These are phyloP conservation scores for Bimuria novae-zelandiae DNA, from an alignment of 2,329 filamentous ascomycete species.

Conservation along the genomic window DNA sequence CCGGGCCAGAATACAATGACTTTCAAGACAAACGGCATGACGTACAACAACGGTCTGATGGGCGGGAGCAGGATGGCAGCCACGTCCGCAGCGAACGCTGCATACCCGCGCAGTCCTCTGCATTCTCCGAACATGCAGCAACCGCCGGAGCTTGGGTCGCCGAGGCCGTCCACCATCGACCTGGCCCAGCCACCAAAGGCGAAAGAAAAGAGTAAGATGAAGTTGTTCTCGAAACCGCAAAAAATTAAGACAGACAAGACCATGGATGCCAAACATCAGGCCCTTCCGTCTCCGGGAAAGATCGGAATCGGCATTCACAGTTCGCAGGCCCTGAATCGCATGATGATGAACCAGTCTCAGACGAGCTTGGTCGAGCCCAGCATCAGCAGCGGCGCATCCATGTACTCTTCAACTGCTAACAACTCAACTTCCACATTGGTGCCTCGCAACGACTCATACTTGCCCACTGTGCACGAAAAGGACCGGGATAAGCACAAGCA, in stretches of 20 bases:
- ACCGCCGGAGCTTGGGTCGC: conserved; percentile 35
- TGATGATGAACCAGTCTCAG: conserved; percentile 68
- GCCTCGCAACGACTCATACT: conserved; percentile 52
- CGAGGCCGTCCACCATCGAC: conserved; percentile 34
- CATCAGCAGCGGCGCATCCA: conserved; percentile 59
- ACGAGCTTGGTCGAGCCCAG: conserved; percentile 68
- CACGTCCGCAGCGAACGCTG: conserved; percentile 72
- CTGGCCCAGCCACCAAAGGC: conserved; percentile 62
- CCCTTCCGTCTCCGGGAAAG: conserved; percentile 67
- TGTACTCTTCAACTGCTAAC: conserved; percentile 76
- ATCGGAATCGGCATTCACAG: conserved; percentile 69
- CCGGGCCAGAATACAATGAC: conserved; percentile 35
- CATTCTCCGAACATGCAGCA: conserved; percentile 47
- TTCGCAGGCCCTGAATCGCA: conserved; percentile 66
- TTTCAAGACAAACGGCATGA: conserved; percentile 49
- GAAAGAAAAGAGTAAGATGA: conserved; percentile 76
- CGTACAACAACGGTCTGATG: conserved; percentile 65
- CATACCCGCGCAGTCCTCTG: conserved; percentile 67
- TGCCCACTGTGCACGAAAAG: conserved; percentile 52
- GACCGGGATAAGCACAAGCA: conserved; percentile 77
- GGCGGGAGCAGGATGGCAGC: conserved; percentile 68
- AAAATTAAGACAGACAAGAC: conserved; percentile 74
- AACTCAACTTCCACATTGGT: conserved; percentile 77
- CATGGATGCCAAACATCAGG: conserved; percentile 65
- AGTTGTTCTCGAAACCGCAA: conserved; percentile 78